Base-by-base conservation (phyloP, 2,329 filamentous ascomycete species). In the Aureobasidium leucospermi region DNA sequence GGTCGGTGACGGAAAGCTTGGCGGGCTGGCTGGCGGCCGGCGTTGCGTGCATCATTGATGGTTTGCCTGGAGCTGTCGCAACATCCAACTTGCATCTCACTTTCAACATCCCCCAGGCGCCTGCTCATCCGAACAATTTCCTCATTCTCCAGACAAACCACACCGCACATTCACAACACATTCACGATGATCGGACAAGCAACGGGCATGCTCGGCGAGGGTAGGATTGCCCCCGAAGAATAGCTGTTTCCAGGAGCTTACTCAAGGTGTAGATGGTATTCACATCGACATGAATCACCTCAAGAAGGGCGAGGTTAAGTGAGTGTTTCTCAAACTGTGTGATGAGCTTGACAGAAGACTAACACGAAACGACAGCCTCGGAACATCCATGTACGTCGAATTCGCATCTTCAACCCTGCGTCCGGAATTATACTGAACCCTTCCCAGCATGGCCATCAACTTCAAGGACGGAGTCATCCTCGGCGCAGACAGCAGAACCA, bases 281-380 rank as follows among this genome's bases (percentile, higher is more conserved):
- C 94, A 99, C 75, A 82, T 99, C 68, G 94, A 99, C 73, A 99
- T 99, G 94, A 90, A 97, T 71, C 88, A 94, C 72, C 80, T 99
- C 76, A 99, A 99, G 86, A 94, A 91, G 77, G 94, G 94, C 63
- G 94, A 99, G 80, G 93, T 99, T 74, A 99, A 99, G 91, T 96
- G 80, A 78, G 90, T 79, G 43, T 16, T n/a, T 16, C 7, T 9
- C 16, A 31, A 11, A 19, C 15, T 11, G 8, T 7, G 29, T n/a
- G 15, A 15, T 13, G 45, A 28, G 16, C 23, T 36, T 45, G 55
- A 55, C 16, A 19, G 11, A 36, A 47, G 53, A 64, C 70, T 73
- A 65, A 71, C 61, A 53, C 48, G 13, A 31, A 5, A 43, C 65
- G 55, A 61, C 68, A 96, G 91, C 79, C 81, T 99, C 69, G 94